A percentile compares a stretch with the other conserved stretches of the same genome.
These are phyloP conservation scores for Vitis hybrid DNA, from an alignment of 177 flowering plant genomes.

Conservation along the genomic window DNA sequence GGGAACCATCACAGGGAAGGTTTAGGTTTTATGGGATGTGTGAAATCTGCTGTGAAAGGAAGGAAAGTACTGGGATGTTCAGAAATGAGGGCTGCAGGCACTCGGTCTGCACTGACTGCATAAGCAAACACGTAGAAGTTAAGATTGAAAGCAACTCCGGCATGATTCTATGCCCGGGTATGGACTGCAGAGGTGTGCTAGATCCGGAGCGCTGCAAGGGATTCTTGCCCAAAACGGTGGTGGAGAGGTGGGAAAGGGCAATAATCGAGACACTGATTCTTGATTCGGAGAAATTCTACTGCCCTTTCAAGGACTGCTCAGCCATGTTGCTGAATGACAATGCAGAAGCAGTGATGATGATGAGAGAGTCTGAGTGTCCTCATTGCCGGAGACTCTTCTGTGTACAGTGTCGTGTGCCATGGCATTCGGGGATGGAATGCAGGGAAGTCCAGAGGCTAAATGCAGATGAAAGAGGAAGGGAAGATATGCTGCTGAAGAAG, in stretches of 20 bases:
- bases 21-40: not conserved
- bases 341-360: not conserved
- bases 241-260: not conserved
- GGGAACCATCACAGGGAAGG: no score
- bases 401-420: constrained; percentile 1
- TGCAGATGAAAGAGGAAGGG: constrained; percentile 2
- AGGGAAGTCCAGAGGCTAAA: not conserved
- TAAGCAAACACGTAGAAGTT: not conserved
- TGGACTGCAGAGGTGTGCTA: not conserved
- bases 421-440: constrained; percentile 2
- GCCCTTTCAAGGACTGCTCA: constrained; percentile 5
- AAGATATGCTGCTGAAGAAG: constrained; percentile 4
- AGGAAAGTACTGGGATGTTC: not conserved
- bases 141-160: constrained; percentile 2
- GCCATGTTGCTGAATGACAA: not conserved
- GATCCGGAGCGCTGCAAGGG: not conserved
- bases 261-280: not conserved
- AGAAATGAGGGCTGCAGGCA: constrained; percentile 2
- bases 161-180: not conserved
- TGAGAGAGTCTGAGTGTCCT: constrained; percentile 4
- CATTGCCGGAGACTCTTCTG: constrained; percentile 6
- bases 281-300: constrained; percentile 4
- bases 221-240: not conserved
- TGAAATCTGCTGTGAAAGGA: not conserved
- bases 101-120: constrained; percentile 4